Evolutionary conservation across 2,329 filamentous ascomycete genomes (phyloP).

Genomic region (Fusarium paranaense): DNA sequence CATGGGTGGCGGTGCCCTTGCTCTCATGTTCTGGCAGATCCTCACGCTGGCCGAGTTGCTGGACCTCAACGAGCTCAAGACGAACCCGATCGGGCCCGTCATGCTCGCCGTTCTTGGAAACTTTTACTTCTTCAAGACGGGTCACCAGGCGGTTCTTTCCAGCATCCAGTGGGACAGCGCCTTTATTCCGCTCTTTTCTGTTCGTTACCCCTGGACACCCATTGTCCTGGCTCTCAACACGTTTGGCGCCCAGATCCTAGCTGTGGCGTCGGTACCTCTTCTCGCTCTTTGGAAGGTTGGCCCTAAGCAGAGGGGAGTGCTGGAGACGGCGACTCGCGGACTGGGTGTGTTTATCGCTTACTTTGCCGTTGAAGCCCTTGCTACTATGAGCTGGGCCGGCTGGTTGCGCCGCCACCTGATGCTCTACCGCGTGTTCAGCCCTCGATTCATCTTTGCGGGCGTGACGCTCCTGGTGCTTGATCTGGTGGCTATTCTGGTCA

Average conservation of each 20-base stretch:
- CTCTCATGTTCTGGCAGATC: slow-evolving; percentile 87
- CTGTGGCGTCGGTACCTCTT: slow-evolving; percentile 82
- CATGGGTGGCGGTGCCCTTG: slow-evolving; percentile 89
- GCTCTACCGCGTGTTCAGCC: slow-evolving; percentile 94
- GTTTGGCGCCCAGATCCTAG: slow-evolving; percentile 89
- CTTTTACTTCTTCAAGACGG: slow-evolving; percentile 97
- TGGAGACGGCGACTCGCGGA: slow-evolving; percentile 77
- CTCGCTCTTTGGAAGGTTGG: slow-evolving; percentile 90
- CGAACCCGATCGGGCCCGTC: slow-evolving; percentile 82
- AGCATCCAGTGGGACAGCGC: slow-evolving; percentile 97
- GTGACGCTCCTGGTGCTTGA: slow-evolving; percentile 81
- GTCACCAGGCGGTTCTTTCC: slow-evolving; percentile 88
- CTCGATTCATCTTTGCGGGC: slow-evolving; percentile 87
- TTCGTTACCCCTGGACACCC: slow-evolving; percentile 91
- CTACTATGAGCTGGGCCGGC: slow-evolving; percentile 91
- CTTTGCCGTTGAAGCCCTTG: slow-evolving; percentile 84
- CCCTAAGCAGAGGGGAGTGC: slow-evolving; percentile 75
- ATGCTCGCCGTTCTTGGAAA: slow-evolving; percentile 89
- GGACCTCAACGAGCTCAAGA: slow-evolving; percentile 70
- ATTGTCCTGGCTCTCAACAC: slow-evolving; percentile 86
- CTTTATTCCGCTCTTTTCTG: slow-evolving; percentile 85
- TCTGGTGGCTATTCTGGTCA: slow-evolving; percentile 75
- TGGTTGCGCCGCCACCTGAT: slow-evolving; percentile 92
- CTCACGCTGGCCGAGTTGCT: slow-evolving; percentile 78
- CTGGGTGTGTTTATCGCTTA: slow-evolving; percentile 82